Conservation (phyloP, 2,329 filamentous ascomycete species). For the Chrysoporthe puriensis region DNA sequence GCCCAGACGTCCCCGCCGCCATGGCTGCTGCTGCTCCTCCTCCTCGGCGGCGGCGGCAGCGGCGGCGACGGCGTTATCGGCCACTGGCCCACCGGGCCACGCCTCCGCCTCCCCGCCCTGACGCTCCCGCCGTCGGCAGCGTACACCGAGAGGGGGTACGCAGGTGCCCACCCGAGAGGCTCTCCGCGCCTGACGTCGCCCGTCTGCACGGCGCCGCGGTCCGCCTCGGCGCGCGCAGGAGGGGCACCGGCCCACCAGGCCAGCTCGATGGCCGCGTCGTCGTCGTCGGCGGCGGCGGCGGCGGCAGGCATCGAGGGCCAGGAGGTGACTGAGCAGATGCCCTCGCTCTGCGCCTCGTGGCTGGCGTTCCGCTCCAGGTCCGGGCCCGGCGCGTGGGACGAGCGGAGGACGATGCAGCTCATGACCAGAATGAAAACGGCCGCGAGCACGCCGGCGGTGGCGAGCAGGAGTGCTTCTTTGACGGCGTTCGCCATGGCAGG, state of each 20-base stretch:
- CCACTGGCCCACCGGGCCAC: too few species aligned
- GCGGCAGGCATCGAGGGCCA: neutral
- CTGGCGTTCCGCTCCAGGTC: conserved; percentile 1
- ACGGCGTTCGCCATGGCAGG: neutral
- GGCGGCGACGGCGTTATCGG: neutral
- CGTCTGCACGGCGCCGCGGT: too few species aligned
- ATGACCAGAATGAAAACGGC: neutral
- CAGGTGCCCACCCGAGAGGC: neutral
- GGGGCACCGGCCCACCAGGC: neutral
- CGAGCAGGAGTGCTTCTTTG: neutral
- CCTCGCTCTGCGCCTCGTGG: conserved; percentile 7
- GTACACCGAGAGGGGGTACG: neutral
- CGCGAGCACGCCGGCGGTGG: neutral
- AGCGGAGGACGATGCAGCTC: neutral
- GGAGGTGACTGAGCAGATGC: neutral
- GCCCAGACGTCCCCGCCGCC: neutral
- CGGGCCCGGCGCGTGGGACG: neutral
- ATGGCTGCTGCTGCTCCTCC: neutral
- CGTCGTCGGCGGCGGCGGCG: neutral
- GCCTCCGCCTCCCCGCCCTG: neutral
- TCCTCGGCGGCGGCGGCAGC: neutral
- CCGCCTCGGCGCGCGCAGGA: too few species aligned
- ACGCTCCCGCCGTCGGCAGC: neutral
- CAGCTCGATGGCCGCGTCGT: neutral
- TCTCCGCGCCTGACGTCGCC: neutral